Evolutionary conservation across 441 rosid species (phyloP).

Genomic region (Breynia disticha): DNA sequence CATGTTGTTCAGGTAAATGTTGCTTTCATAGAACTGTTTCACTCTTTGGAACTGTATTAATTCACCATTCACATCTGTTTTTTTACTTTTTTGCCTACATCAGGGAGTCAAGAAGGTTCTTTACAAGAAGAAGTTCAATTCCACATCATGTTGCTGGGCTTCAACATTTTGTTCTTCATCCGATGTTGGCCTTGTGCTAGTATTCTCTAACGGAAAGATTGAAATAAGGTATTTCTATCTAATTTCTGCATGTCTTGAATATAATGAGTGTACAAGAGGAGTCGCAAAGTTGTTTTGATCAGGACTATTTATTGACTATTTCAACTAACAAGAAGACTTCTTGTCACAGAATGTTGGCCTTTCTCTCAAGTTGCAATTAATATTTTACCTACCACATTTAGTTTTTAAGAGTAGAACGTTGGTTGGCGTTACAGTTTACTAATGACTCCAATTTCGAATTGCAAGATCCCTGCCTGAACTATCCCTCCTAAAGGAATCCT

Average conservation of each 20-base stretch:
- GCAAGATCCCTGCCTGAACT: constrained; percentile 78
- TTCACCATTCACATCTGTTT: constrained; percentile 1
- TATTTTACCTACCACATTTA: background rate
- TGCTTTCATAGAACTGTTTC: background rate
- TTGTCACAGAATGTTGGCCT: background rate
- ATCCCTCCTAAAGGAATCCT: constrained; percentile 51
- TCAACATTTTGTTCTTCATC: constrained; percentile 51
- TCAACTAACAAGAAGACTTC: background rate
- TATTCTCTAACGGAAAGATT: constrained; percentile 51
- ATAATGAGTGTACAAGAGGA: too few relatives aligned
- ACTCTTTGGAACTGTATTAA: background rate
- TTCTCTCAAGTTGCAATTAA: background rate
- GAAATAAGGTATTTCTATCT: constrained; percentile 60
- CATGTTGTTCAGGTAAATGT: constrained; percentile 59
- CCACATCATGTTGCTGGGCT: constrained; percentile 74
- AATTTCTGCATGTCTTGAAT: background rate
- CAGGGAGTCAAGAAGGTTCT: constrained; percentile 78
- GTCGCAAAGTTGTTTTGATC: too few relatives aligned
- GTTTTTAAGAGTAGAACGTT: background rate
- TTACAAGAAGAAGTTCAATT: constrained; percentile 75
- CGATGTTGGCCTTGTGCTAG: constrained; percentile 66
- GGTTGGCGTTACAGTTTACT: too few relatives aligned
- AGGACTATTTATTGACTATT: too few relatives aligned
- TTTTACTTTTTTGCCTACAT: constrained; percentile 10
- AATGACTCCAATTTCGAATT: constrained; percentile 4